Conservation (phyloP, 208 protist genomes). For the Leptomonas pyrrhocoris region DNA sequence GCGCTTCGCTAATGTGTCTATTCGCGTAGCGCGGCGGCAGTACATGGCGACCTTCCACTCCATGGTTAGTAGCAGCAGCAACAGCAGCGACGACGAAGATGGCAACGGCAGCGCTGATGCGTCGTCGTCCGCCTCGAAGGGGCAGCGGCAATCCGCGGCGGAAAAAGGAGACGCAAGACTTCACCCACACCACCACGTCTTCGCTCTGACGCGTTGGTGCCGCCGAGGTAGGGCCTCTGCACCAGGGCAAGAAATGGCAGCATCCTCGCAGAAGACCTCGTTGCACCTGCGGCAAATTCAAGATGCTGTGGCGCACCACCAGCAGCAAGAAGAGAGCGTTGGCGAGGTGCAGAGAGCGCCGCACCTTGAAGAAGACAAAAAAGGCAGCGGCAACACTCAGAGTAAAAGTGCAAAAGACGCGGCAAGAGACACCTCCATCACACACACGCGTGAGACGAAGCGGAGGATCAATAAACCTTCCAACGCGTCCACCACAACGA, state of each 20-base stretch:
- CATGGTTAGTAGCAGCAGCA: conserved; percentile 26
- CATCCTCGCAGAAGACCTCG: neutral
- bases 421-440: neutral
- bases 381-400: neutral
- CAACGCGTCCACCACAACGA: neutral
- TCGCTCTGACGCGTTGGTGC: conserved; percentile 26
- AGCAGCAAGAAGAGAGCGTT: neutral
- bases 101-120: neutral
- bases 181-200: neutral
- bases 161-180: neutral
- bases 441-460: neutral
- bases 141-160: neutral
- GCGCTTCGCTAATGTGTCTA: conserved; percentile 25
- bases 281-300: conserved; percentile 19
- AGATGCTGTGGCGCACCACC: conserved; percentile 17
- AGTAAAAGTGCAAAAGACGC: neutral
- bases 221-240: neutral
- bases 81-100: conserved; percentile 16
- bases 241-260: neutral
- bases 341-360: too few relatives aligned
- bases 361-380: neutral
- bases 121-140: neutral
- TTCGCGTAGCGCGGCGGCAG: conserved; percentile 28
- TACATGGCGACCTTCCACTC: conserved; percentile 35
- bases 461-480: neutral